Base-by-base conservation (phyloP, 2,329 filamentous ascomycete species). In the Pyrenophora seminiperda region DNA sequence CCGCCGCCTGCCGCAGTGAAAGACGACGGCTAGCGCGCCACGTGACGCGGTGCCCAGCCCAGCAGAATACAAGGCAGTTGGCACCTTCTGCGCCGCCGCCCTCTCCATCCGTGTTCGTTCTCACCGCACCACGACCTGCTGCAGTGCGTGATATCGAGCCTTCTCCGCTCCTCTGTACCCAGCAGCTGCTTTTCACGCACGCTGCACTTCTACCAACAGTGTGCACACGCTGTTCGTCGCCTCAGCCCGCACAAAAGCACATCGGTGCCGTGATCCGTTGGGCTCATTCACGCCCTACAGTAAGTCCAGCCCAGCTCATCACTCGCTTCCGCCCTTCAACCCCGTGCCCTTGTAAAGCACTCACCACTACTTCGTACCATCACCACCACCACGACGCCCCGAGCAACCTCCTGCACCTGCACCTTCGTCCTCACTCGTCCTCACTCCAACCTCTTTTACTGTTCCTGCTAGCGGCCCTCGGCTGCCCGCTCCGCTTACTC, bases 401-500 rank as follows among this genome's bases (percentile, higher is more conserved):
- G 22, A 30, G 24, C 24, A 27, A 13, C 36, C 58, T 56, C 53
- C 47, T 55, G 32, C 47, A 53, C 51, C 24, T 44, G 50, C 56
- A 50, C 42, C 57, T 43, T 45, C 50, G 53, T 46, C 19, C 7
- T 22, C 13, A 22, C 13, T 4, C 13, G 22, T 11, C 7, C 45
- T 52, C 56, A n/a, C 40, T 38, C 60, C 34, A 43, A 33, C 61
- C 51, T 61, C 50, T 58, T 56, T 53, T 53, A 48, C 57, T 41
- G 58, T 54, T 52, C 38, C 41, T 53, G 47, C 38, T 58, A 58
- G 61, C 52, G 47, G 46, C 59, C 57, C 47, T 52, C 55, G 56
- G 64, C 59, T 67, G 58, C 59, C 60, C 57, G 54, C 56, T 65
- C 68, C 61, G 68, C 71, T 72, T 70, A 69, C 70, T 68, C 71